Evolutionary conservation across 1,139 yeast genomes (phyloP).

Genomic region (Ashbya aceris): DNA sequence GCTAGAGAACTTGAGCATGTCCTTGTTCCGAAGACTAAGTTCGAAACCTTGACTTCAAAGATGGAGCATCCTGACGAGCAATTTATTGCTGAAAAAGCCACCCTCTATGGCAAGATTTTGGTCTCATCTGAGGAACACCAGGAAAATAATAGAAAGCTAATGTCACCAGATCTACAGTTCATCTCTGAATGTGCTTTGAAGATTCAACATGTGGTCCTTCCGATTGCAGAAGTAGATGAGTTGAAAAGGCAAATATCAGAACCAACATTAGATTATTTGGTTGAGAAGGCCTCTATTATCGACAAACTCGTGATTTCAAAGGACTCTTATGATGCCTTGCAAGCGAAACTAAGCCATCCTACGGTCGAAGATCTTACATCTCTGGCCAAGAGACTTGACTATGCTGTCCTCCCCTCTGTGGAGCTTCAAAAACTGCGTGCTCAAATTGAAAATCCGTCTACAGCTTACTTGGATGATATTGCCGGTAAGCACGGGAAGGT

Average conservation of each 20-base stretch:
- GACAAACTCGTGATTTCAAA: background rate
- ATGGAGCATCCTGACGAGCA: background rate
- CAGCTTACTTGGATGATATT: slow-evolving; percentile 15
- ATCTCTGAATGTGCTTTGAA: slow-evolving; percentile 27
- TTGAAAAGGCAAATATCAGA: slow-evolving; percentile 15
- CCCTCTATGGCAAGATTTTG: slow-evolving; percentile 7
- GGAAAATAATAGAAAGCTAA: slow-evolving; percentile 9
- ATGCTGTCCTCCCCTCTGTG: background rate
- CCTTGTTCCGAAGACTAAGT: slow-evolving; percentile 15
- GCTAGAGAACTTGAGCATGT: slow-evolving; percentile 28
- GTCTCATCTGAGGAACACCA: slow-evolving; percentile 24
- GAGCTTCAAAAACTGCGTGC: slow-evolving; percentile 2
- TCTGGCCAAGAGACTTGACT: slow-evolving; percentile 1
- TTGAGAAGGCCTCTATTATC: background rate
- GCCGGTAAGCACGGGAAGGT: slow-evolving; percentile 19
- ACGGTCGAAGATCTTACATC: background rate
- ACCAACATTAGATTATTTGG: slow-evolving; percentile 25
- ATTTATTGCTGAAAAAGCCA: slow-evolving; percentile 12
- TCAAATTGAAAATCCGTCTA: slow-evolving; percentile 5
- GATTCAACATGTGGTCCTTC: slow-evolving; percentile 8
- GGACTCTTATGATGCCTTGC: background rate
- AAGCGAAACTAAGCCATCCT: background rate
- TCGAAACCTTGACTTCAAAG: slow-evolving; percentile 8
- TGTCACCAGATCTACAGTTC: slow-evolving; percentile 22
- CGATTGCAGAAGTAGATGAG: slow-evolving; percentile 5